Base-by-base conservation (phyloP, 1,139 yeast species). In the Blastobotrys illinoisensis region DNA sequence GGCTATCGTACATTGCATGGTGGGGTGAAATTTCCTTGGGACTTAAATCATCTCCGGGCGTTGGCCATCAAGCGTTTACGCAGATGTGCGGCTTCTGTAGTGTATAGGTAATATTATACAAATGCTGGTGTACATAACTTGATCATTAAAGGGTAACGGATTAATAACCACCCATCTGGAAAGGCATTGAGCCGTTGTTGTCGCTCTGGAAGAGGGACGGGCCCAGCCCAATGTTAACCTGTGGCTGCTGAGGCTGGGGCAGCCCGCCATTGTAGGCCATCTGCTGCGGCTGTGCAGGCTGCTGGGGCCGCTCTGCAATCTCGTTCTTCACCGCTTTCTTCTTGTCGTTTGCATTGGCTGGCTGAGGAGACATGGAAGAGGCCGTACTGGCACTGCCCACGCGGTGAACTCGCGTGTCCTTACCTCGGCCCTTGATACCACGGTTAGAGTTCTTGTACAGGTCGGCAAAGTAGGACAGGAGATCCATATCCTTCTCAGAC, bases 361-460 rank as follows among this genome's bases (percentile, higher is more conserved):
- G 40, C 16, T 32, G 40, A 2, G 40, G 40, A 32, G 40, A 32
- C 14, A 32, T 11, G 16, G 40, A 32, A 3, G 40, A 32, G 13
- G 16, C 40, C 7, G 40, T n/a, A 16, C 40, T 32, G 48, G 44
- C 23, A 36, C 51, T 19, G 44, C 40, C 14, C 21, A 24, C 50
- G 53, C 43, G 36, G 55, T 21, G 44, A 63, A 60, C 53, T 62
- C 63, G 43, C 16, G 63, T 64, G 47, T 81, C 77, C 66, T 81
- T 86, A 2, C 97, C 97, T 61, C 97, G 79, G 26, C 97, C 97
- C 63, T 88, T 83, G 58, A 90, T 90, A 21, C 97, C 97, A 65
- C 90, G 82, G 66, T 90, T 90, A 48, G 95, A 82, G 69, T 90
- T 88, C 69, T 88, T 88, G 73, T 90, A 90, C 58, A 90, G 74